Evolutionary conservation across 1,284 basidiomycete species (phyloP).

Genomic region (Wallemia hederae): DNA sequence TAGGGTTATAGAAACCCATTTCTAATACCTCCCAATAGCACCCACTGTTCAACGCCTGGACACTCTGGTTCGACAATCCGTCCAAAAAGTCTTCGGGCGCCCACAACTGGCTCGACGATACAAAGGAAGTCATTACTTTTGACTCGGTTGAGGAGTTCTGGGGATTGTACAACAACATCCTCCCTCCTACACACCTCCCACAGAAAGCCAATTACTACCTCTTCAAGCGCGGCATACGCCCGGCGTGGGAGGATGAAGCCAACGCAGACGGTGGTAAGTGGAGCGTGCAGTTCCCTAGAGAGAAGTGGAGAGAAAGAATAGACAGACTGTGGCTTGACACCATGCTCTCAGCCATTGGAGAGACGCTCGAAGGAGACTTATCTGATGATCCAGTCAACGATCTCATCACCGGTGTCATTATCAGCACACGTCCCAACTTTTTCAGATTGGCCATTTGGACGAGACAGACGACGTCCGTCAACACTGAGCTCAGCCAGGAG

Average conservation of each 20-base stretch:
- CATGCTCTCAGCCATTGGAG: constrained; percentile 86
- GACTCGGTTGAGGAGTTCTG: constrained; percentile 92
- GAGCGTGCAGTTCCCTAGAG: constrained; percentile 87
- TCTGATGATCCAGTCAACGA: constrained; percentile 17
- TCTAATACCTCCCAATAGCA: constrained; percentile 25
- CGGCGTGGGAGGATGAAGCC: constrained; percentile 83
- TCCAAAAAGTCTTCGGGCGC: constrained; percentile 43
- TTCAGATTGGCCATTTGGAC: constrained; percentile 97
- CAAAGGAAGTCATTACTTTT: constrained; percentile 73
- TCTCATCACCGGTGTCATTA: constrained; percentile 79
- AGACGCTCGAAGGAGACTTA: constrained; percentile 62
- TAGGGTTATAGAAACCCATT: background rate
- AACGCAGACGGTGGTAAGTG: constrained; percentile 95
- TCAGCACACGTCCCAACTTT: constrained; percentile 76
- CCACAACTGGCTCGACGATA: constrained; percentile 87
- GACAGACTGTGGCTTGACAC: constrained; percentile 98
- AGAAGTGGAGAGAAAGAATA: constrained; percentile 56
- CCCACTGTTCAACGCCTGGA: constrained; percentile 77
- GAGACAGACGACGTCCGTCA: constrained; percentile 32
- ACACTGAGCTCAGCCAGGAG: constrained; percentile 17
- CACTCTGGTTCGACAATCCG: constrained; percentile 85
- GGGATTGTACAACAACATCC: constrained; percentile 96
- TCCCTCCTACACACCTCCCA: constrained; percentile 76
- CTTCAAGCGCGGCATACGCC: constrained; percentile 79
- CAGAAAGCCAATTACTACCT: constrained; percentile 96